phyloP scores from a whole-genome alignment of 78 protist species.

The Chrysochromulina parva region DNA sequence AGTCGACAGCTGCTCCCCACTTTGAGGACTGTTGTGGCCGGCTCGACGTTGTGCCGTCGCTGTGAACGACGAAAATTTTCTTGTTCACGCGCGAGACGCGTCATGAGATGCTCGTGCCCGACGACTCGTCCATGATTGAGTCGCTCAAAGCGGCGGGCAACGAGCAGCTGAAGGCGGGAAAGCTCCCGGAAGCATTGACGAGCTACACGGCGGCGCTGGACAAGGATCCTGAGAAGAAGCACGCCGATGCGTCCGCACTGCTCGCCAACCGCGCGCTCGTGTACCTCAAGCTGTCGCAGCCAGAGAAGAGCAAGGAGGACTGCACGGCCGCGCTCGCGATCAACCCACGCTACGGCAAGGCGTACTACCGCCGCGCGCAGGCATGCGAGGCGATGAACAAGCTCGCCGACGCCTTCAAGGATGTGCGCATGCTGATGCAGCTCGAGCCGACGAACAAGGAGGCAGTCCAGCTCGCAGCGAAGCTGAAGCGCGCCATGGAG shows the following conservation, averaged over 20 bases:
- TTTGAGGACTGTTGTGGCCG: too few species aligned
- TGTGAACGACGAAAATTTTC: too few species aligned
- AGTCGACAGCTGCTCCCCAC: too few species aligned
- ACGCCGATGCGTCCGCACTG: background rate
- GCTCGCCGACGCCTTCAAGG: constrained; percentile 19
- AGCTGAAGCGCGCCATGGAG: background rate
- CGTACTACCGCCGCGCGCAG: background rate
- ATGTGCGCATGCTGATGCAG: background rate
- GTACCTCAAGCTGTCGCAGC: background rate
- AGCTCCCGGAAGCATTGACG: background rate
- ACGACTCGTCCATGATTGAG: too few species aligned
- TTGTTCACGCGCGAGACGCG: too few species aligned
- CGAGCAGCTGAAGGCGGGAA: background rate
- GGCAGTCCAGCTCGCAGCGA: background rate
- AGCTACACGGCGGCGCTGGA: background rate
- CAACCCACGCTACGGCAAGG: background rate
- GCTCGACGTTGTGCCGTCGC: too few species aligned
- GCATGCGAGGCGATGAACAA: background rate
- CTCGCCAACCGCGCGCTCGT: constrained; percentile 12
- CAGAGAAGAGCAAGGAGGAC: background rate
- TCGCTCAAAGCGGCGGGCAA: background rate
- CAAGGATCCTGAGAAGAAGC: background rate
- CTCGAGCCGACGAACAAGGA: background rate
- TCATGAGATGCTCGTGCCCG: too few species aligned
- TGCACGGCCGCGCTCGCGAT: background rate